Base-by-base conservation (phyloP, 495 filamentous ascomycete species). In the Podospora fimiseda region DNA sequence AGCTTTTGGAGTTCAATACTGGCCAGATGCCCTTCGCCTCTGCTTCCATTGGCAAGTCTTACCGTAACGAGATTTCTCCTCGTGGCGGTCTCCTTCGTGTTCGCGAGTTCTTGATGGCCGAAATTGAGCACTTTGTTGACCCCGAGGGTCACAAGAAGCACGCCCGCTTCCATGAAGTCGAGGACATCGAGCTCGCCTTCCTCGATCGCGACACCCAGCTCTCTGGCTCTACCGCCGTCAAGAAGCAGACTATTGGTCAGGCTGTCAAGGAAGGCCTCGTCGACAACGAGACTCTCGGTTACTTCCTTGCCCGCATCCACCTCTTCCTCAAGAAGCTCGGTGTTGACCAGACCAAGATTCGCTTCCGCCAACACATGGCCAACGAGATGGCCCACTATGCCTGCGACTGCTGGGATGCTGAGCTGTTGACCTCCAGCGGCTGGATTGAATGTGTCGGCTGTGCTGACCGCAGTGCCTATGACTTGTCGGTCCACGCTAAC, bases 381-480 rank as follows among this genome's bases (percentile, higher is more conserved):
- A 74, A 90, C 84, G 88, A 74, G 55, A 74, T 74, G 70, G 87
- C 87, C 20, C 88, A 92, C 69, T 92, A 92, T 65, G 88, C 88
- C 23, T 44, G 80, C 44, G 87, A 90, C 69, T 91, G 88, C 74
- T 90, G 86, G 86, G 88, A 92, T 69, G 86, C 86, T 18, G 88
- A 92, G 66, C 75, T 92, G 48, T 72, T 80, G 45, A 90, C 85
- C 30, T 87, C 83, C 60, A 82, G 86, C 63, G 88, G 88, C 67
- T 92, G 88, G 88, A 85, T 90, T 46, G 88, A 92, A 73, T 90
- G 87, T 63, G 87, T 90, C 48, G 88, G 88, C 55, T 90, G 88
- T 66, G 88, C 88, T 45, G 88, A 92, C 66, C 77, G 88, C 50
- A 89, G 85, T 60, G 87, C 87, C 16, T 90, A 87, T 61, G 87